Percentiles rank a stretch among this genome's conserved stretches.
These are phyloP conservation scores for Rhamnella rubrinervis DNA, from an alignment of 331 rosid species.

Conservation along the genomic window DNA sequence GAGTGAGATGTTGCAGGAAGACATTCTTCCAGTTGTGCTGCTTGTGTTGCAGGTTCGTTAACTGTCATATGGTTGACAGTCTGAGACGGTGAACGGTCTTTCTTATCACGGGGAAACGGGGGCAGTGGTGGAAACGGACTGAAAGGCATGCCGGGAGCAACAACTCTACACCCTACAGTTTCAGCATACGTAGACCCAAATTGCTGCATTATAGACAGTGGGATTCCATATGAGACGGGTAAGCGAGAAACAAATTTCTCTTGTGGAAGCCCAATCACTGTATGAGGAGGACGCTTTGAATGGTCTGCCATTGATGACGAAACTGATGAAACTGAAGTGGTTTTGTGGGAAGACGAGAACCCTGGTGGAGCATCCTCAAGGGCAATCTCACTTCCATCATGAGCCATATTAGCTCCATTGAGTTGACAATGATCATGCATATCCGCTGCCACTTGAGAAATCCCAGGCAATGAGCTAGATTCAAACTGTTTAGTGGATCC, in stretches of 20 bases:
- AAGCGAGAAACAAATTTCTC: conserved; percentile 65
- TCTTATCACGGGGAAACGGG: conserved; percentile 48
- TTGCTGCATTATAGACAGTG: conserved; percentile 60
- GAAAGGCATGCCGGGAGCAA: conserved; percentile 92
- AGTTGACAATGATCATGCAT: conserved; percentile 19
- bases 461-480: conserved; percentile 20
- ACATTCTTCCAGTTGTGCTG: conserved; percentile 30
- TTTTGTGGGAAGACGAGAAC: conserved; percentile 60
- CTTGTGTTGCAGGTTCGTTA: conserved; percentile 40
- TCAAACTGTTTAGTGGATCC: conserved; percentile 20
- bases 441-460: conserved; percentile 13
- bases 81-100: conserved; percentile 41
- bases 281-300: conserved; percentile 33
- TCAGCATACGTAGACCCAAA: conserved; percentile 59
- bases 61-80: conserved; percentile 25
- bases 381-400: conserved; percentile 38
- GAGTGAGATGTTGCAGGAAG: conserved; percentile 35
- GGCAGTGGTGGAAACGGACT: conserved; percentile 92
- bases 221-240: conserved; percentile 85
- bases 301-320: conserved; percentile 33
- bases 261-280: conserved; percentile 65
- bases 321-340: conserved; percentile 30
- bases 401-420: conserved; percentile 33
- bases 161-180: conserved; percentile 56
- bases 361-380: conserved; percentile 95